Evolutionary conservation across 2,329 filamentous ascomycete genomes (phyloP).

Genomic region (Trichocomaceae sp.): DNA sequence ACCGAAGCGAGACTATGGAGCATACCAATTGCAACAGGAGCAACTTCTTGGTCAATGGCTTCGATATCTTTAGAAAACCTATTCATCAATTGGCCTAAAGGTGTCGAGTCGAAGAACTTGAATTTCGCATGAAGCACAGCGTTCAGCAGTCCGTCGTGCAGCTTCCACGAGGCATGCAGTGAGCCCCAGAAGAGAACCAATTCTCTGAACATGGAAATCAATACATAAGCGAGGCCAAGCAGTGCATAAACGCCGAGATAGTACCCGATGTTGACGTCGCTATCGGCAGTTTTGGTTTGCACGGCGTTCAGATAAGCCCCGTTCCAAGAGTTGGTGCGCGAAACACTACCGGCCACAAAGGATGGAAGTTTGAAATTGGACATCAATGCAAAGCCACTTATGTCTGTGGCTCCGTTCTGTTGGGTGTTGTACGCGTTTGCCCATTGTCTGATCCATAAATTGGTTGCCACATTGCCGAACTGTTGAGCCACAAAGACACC

Average conservation of each 20-base stretch:
- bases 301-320: slow-evolving; percentile 24
- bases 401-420: slow-evolving; percentile 26
- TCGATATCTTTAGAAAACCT: slow-evolving; percentile 97
- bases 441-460: slow-evolving; percentile 93
- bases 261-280: slow-evolving; percentile 69
- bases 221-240: slow-evolving; percentile 69
- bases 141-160: slow-evolving; percentile 72
- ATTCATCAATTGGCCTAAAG: slow-evolving; percentile 94
- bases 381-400: slow-evolving; percentile 37
- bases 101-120: slow-evolving; percentile 95
- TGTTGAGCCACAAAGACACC: slow-evolving; percentile 76
- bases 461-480: slow-evolving; percentile 76
- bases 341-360: slow-evolving; percentile 31
- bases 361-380: slow-evolving; percentile 32
- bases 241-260: slow-evolving; percentile 77
- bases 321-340: slow-evolving; percentile 26
- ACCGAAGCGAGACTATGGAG: slow-evolving; percentile 62
- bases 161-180: slow-evolving; percentile 73
- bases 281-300: slow-evolving; percentile 16
- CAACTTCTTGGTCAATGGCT: slow-evolving; percentile 90
- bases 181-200: slow-evolving; percentile 89
- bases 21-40: slow-evolving; percentile 76
- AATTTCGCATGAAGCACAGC: slow-evolving; percentile 84
- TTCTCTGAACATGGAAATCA: slow-evolving; percentile 77
- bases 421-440: slow-evolving; percentile 72